Base-by-base conservation (phyloP, 257 asterid species). In the Galeopsis tetrahit region DNA sequence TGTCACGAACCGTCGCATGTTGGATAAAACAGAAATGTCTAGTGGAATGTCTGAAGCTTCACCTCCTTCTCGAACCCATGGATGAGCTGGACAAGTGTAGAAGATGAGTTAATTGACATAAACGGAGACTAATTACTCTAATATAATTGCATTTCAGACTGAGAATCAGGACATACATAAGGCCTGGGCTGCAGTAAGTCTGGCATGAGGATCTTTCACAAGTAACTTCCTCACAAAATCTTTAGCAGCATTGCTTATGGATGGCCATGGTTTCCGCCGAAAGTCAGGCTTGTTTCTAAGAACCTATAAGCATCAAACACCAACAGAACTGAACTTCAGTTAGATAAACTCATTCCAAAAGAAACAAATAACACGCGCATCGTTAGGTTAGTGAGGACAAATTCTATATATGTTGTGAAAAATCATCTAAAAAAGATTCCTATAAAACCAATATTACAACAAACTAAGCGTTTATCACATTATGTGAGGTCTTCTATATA, bases 61-160 rank as follows among this genome's bases (percentile, higher is more conserved):
- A 60, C 99, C 99, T 72, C 99, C 99, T 86, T 95, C 99, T 49
- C 98, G 83, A 44, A 95, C 99, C 99, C 99, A 95, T 33, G 92
- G 88, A 79, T 95, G 99, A 40, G 99, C 99, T 92, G 90, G 60
- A 87, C 80, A 70, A 75, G 68, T 71, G 34, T 4, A 42, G 66
- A 69, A 63, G 49, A 59, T 80, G 49, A 69, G 62, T 43, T 14
- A 42, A 39, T 11, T 36, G 52, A 56, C 46, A 56, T 39, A 70
- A 6, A 40, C 10, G 3, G 57, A 56, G 17, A 13, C 56, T 11
- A 10, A 13, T 11, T 49, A 49, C 5, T 59, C 68, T 40, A 34
- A 46, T 48, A 7, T 11, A 31, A 31, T 10, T 59, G 34, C 15
- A 71, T 58, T 34, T 32, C 48, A 60, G 13, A 51, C 58, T 63